A percentile compares a stretch with the other conserved stretches of the same genome.
These are phyloP conservation scores for Massarina eburnea DNA, from an alignment of 2,329 filamentous ascomycete species.

Conservation along the genomic window DNA sequence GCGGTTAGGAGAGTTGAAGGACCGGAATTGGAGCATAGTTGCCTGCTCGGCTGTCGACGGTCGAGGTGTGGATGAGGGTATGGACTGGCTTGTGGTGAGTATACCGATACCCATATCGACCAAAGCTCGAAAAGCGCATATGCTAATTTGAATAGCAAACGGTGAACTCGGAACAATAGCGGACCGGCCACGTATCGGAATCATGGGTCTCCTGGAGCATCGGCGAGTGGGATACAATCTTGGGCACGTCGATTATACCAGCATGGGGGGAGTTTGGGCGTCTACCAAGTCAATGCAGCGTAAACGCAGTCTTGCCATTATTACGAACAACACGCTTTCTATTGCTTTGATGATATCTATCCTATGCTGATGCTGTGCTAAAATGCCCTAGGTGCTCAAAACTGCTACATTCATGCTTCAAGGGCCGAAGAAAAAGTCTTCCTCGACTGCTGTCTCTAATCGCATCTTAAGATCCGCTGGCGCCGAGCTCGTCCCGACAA, in stretches of 20 bases:
- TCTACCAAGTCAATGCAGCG: constrained; percentile 5
- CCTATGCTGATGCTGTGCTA: not conserved
- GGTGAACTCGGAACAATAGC: constrained; percentile 17
- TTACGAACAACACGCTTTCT: not conserved
- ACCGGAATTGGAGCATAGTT: constrained; percentile 99
- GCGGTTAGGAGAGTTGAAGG: constrained; percentile 84
- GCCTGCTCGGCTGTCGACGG: constrained; percentile 96
- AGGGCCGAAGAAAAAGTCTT: constrained; percentile 6
- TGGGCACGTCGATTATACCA: constrained; percentile 8
- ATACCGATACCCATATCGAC: not conserved
- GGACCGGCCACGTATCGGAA: not conserved
- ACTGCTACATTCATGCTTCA: not conserved
- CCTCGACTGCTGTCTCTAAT: constrained; percentile 3
- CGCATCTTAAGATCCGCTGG: constrained; percentile 9
- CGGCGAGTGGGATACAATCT: constrained; percentile 3
- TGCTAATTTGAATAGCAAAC: constrained; percentile 17
- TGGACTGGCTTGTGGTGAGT: constrained; percentile 96
- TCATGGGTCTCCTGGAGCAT: not conserved
- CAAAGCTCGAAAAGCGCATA: not conserved
- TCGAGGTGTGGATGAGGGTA: constrained; percentile 90
- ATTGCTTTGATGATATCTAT: not conserved
- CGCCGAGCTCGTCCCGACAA: constrained; percentile 48
- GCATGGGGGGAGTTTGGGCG: constrained; percentile 18
- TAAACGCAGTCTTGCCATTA: not conserved
- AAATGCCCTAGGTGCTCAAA: too few relatives aligned